A percentile compares a stretch with the other conserved stretches of the same genome.
Evolutionary conservation across 139 green algal genomes (phyloP).

Genomic region (Marvania coccoides): DNA sequence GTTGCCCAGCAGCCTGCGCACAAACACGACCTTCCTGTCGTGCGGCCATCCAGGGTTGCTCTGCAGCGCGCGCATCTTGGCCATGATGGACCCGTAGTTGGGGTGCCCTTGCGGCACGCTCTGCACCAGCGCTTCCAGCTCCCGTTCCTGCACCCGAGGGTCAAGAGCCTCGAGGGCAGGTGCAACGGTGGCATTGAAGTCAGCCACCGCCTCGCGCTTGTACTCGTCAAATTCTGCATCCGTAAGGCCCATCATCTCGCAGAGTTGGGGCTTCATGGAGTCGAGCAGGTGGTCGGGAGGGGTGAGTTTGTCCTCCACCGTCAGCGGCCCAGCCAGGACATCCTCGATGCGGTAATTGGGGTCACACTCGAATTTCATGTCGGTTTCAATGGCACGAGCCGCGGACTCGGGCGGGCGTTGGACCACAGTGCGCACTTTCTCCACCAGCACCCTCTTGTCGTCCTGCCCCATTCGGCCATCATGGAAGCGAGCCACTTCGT

Average conservation of each 20-base stretch:
- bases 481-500: not conserved
- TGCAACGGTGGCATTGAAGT: not conserved
- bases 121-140: not conserved
- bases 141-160: not conserved
- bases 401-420: not conserved
- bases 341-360: not conserved
- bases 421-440: not conserved
- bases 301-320: not conserved
- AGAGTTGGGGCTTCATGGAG: not conserved
- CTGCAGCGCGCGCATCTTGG: constrained; percentile 9
- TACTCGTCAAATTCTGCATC: constrained; percentile 20
- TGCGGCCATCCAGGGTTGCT: constrained; percentile 9
- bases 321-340: not conserved
- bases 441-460: not conserved
- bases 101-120: constrained; percentile 9
- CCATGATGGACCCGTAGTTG: not conserved
- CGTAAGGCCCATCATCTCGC: not conserved
- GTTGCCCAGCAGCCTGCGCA: constrained; percentile 3
- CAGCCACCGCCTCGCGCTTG: not conserved
- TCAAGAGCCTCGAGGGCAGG: not conserved
- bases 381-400: not conserved
- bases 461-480: not conserved
- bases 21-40: constrained; percentile 21
- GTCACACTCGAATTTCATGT: not conserved
- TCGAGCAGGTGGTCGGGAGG: not conserved